Conservation (phyloP, 768 basidiomycete species). For the Brasilioporus rufonigricans region DNA sequence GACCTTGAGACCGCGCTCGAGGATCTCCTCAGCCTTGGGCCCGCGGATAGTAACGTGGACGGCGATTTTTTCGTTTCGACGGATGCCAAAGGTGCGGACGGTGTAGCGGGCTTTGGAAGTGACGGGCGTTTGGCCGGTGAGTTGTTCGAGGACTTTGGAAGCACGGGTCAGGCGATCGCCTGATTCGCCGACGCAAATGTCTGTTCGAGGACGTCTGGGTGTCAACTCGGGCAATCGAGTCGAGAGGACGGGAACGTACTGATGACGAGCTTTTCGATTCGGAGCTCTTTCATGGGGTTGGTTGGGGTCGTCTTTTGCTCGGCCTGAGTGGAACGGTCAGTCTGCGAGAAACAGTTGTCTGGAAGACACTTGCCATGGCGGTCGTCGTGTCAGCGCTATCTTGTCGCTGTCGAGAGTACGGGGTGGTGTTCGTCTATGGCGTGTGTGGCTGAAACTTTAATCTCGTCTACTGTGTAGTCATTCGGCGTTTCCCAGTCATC, state of each 20-base stretch:
- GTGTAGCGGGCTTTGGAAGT: constrained; percentile 99
- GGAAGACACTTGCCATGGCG: constrained; percentile 25
- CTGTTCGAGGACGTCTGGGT: constrained; percentile 38
- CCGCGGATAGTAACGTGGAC: constrained; percentile 98
- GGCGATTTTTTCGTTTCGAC: constrained; percentile 99
- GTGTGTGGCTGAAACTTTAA: constrained; percentile 33
- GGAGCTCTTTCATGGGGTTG: constrained; percentile 95
- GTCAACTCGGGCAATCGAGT: not conserved
- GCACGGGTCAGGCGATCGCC: constrained; percentile 99
- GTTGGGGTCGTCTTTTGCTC: constrained; percentile 85
- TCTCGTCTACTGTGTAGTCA: constrained; percentile 16
- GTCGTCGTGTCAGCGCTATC: constrained; percentile 31
- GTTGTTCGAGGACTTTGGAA: constrained; percentile 98
- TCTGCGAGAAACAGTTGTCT: not conserved
- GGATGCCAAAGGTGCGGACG: constrained; percentile 97
- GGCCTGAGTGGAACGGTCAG: constrained; percentile 46
- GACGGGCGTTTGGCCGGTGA: constrained; percentile 98
- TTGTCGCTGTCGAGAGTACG: constrained; percentile 31
- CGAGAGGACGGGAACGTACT: constrained; percentile 60
- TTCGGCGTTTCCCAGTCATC: constrained; percentile 18
- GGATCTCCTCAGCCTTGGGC: constrained; percentile 98
- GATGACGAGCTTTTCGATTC: constrained; percentile 98
- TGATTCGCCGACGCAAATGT: constrained; percentile 99
- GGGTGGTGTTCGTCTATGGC: not conserved
- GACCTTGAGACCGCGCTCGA: constrained; percentile 98